Evolutionary conservation across 495 filamentous ascomycete species (phyloP).

Genomic region (Daldinia decipiens): DNA sequence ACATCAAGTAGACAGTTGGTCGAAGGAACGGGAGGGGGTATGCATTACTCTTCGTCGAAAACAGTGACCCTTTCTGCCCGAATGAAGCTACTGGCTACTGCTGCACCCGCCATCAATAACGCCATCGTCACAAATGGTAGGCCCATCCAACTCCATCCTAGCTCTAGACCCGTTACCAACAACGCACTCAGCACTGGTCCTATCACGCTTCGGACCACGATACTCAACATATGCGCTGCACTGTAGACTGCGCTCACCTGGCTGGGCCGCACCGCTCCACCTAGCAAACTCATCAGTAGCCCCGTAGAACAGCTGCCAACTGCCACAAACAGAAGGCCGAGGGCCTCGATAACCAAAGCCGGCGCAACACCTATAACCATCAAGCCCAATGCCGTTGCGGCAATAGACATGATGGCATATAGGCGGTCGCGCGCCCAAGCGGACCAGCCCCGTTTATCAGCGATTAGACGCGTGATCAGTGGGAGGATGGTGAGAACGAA

Average conservation of each 20-base stretch:
- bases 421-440: conserved; percentile 1
- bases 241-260: conserved; percentile 3
- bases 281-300: conserved; percentile 1
- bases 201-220: conserved; percentile 1
- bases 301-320: neutral
- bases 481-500: neutral
- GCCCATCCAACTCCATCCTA: neutral
- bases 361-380: neutral
- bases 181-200: neutral
- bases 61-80: neutral
- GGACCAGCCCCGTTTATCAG: neutral
- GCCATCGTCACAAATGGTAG: neutral
- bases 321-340: neutral
- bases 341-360: conserved; percentile 2
- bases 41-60: neutral
- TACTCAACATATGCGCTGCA: neutral
- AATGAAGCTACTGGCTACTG: conserved; percentile 1
- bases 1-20: neutral
- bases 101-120: neutral
- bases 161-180: neutral
- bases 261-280: conserved; percentile 1
- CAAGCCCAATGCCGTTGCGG: neutral
- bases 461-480: neutral
- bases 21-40: neutral
- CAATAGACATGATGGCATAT: neutral